Base-by-base conservation (phyloP, 768 basidiomycete species). In the Phlegmacium glaucopus region DNA sequence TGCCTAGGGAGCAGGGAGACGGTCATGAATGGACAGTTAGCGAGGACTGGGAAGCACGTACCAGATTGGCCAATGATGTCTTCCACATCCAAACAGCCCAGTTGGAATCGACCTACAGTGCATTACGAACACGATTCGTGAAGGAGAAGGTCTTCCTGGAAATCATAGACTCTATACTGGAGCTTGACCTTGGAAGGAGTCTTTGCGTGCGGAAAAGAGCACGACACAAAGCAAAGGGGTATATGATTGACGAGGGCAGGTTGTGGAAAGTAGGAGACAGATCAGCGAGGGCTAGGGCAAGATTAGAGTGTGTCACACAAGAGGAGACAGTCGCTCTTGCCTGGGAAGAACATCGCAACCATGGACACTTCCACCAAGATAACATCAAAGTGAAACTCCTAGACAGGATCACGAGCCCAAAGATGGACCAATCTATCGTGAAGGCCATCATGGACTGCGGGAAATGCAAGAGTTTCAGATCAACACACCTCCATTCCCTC, bases 351-450 rank as follows among this genome's bases (percentile, higher is more conserved):
- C 65, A 69, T 18, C 22, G 17, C 26, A 13, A 54, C 6, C 48
- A 52, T 0, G 69, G 69, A 0, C 72, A 73, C 44, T 71, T 61
- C 51, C 61, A 63, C 1, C 45, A 65, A 1, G 70, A 74, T 46
- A 10, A 44, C 3, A 58, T 71, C 44, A 71, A 71, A 35, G 57
- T 55, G 1, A 38, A 39, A 2, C 40, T 72, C 4, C 29, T 63
- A 12, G 68, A 70, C 45, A 42, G 29, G 2, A 51, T 61, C 2
- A 50, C 47, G 25, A 64, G 63, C 50, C 67, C 70, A 3, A 43
- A 49, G 0, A 50, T 70, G 4, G 62, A 66, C 48, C 40, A 49
- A 6, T 54, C 57, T 0, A 64, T 70, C 38, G 34, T 54, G 1
- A 13, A 52, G 6, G 61, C 52, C 0, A 65, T 65, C 7, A 53